phyloP scores from a whole-genome alignment of 2,329 filamentous ascomycete genomes.

The Ophiocordyceps camponoti-floridani region DNA sequence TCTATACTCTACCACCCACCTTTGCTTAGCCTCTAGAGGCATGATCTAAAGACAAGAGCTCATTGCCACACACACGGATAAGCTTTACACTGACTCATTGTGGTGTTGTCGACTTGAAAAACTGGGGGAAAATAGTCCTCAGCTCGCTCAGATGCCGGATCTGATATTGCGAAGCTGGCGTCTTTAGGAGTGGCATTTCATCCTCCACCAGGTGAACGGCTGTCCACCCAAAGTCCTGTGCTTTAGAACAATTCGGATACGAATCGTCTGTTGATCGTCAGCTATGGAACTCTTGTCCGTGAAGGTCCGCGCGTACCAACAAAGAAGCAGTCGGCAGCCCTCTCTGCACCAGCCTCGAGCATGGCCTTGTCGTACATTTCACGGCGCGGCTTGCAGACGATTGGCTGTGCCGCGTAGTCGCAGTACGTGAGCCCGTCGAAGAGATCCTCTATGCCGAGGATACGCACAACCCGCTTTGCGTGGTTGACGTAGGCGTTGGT shows the following conservation, averaged over 20 bases:
- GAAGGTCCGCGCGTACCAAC: conserved; percentile 46
- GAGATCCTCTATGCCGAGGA: conserved; percentile 68
- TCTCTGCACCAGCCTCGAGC: conserved; percentile 56
- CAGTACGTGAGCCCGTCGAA: conserved; percentile 95
- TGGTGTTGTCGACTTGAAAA: conserved; percentile 47
- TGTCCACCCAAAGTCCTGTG: conserved; percentile 69
- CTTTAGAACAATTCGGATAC: conserved; percentile 59
- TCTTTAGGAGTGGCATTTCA: conserved; percentile 41
- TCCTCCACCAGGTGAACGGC: conserved; percentile 74
- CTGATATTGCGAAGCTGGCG: conserved; percentile 53
- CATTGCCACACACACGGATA: neutral
- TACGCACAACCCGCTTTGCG: conserved; percentile 59
- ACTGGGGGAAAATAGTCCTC: conserved; percentile 57
- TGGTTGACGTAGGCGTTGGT: conserved; percentile 94
- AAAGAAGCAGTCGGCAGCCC: conserved; percentile 66
- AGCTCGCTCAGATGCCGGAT: conserved; percentile 64
- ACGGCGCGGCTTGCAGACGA: conserved; percentile 74
- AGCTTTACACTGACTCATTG: neutral
- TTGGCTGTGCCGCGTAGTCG: conserved; percentile 56
- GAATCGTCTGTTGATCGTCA: conserved; percentile 53
- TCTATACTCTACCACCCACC: neutral
- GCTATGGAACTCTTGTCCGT: neutral
- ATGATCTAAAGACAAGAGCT: neutral
- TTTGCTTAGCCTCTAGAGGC: neutral
- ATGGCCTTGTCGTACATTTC: conserved; percentile 84